Conservation (phyloP, 495 filamentous ascomycete species). For the Glutinoglossum americanum region DNA sequence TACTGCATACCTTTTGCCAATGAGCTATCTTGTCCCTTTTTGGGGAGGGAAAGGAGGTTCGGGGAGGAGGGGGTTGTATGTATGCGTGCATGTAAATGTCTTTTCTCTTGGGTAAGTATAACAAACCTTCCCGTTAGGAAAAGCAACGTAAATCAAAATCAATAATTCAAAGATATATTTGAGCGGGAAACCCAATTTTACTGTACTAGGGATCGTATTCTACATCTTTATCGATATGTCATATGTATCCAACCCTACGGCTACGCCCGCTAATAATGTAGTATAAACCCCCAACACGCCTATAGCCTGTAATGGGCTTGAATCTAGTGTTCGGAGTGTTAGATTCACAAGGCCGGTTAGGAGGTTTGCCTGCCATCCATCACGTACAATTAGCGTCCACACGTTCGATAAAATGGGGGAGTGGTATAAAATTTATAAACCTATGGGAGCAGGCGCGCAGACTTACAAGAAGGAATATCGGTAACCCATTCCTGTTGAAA, state of each 20-base stretch:
- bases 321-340: slow-evolving; percentile 56
- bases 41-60: too few relatives aligned
- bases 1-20: too few relatives aligned
- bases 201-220: not conserved
- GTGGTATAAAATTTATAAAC: not conserved
- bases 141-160: too few relatives aligned
- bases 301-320: slow-evolving; percentile 40
- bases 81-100: too few relatives aligned
- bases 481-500: slow-evolving; percentile 75
- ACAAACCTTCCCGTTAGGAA: too few relatives aligned
- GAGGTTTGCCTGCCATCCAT: slow-evolving; percentile 34
- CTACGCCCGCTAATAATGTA: slow-evolving; percentile 37
- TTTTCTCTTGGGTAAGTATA: too few relatives aligned
- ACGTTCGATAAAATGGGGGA: not conserved
- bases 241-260: slow-evolving; percentile 44
- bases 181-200: too few relatives aligned
- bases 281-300: slow-evolving; percentile 53
- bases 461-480: slow-evolving; percentile 46
- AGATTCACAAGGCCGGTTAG: slow-evolving; percentile 79
- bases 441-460: not conserved
- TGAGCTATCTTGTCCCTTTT: not conserved
- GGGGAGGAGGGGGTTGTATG: too few relatives aligned
- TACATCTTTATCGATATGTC: not conserved
- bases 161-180: too few relatives aligned
- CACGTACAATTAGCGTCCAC: slow-evolving; percentile 14